Base-by-base conservation (phyloP, 192 early-diverging fungal species). In the Podila epigama region DNA sequence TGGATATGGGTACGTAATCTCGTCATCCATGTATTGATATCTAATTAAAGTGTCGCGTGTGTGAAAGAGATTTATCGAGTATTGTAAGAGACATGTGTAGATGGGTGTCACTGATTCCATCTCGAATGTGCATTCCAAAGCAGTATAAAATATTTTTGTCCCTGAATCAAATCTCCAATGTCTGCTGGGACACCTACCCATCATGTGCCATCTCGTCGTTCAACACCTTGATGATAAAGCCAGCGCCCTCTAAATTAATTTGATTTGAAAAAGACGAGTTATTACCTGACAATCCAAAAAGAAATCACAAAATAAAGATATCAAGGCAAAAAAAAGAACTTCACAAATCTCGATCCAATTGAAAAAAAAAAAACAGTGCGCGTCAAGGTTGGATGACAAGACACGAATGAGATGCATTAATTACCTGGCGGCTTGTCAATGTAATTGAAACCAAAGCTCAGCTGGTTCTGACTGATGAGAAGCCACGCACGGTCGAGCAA, bases 341-440 rank as follows among this genome's bases (percentile, higher is more conserved):
- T n/a, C n/a, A n/a, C n/a, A n/a, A n/a, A n/a, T n/a, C n/a, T n/a
- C n/a, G n/a, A n/a, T n/a, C n/a, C n/a, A n/a, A n/a, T n/a, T n/a
- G n/a, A n/a, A n/a, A n/a, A n/a, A n/a, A n/a, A n/a, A n/a, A n/a
- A n/a, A n/a, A n/a, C n/a, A n/a, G n/a, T n/a, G n/a, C n/a, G n/a
- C n/a, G n/a, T n/a, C n/a, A n/a, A n/a, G n/a, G n/a, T n/a, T n/a
- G n/a, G n/a, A n/a, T n/a, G n/a, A n/a, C n/a, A n/a, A n/a, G n/a
- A n/a, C n/a, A n/a, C n/a, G n/a, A n/a, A n/a, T n/a, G n/a, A n/a
- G n/a, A n/a, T n/a, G n/a, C n/a, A n/a, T n/a, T n/a, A n/a, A 22
- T 42, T 66, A 81, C 80, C 80, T 59, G 68, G 62, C 25, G 80
- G 71, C 58, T 70, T 75, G 56, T 81, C 80, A 40, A 81, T 81